Base-by-base conservation (phyloP, 1,284 basidiomycete genomes). In the Microbotryomycetes sp. region DNA sequence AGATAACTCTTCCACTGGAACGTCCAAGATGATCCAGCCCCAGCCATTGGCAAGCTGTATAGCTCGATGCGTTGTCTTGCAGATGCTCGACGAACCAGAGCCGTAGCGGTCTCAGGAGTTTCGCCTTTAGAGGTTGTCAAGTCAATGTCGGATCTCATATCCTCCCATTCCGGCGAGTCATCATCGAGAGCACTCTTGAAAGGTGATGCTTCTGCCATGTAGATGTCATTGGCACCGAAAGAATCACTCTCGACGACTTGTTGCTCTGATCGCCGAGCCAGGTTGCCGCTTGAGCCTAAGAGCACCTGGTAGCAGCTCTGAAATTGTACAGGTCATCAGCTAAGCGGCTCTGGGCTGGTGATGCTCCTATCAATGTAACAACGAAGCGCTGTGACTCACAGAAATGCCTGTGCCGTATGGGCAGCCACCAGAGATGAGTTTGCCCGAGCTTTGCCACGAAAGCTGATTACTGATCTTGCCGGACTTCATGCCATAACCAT, bases 1-100 rank as follows among this genome's bases (percentile, higher is more conserved):
- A 48, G 45, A 30, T 48, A 56, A 3, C 42, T 47, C 16, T 48
- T 47, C 54, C 54, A 56, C 5, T 26, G 26, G 46, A 30, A 56
- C 9, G 42, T 28, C 54, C 54, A 56, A 4, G 54, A 47, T 14
- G 42, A 26, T 5, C 45, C 54, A 26, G 42, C 26, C 19, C 6
- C 25, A 29, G 12, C 50, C 12, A 30, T 25, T 26, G 50, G 26
- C 14, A 29, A 19, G 12, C 25, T 26, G 50, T 28, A 52, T 25
- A 52, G 25, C 25, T 52, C 28, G 50, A 29, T 52, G 23, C 50
- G 28, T 29, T 52, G 50, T n/a, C 50, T n/a, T n/a, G 29, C 29
- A 30, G 31, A 54, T 12, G 50, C n/a, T 12, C 50, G 50, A 23
- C 30, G 25, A 23, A n/a, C 50, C 25, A 30, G 26, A 19, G 25